These are phyloP conservation scores for Ammopiptanthus mongolicus DNA, from an alignment of 306 rosid genomes.

Conservation along the genomic window DNA sequence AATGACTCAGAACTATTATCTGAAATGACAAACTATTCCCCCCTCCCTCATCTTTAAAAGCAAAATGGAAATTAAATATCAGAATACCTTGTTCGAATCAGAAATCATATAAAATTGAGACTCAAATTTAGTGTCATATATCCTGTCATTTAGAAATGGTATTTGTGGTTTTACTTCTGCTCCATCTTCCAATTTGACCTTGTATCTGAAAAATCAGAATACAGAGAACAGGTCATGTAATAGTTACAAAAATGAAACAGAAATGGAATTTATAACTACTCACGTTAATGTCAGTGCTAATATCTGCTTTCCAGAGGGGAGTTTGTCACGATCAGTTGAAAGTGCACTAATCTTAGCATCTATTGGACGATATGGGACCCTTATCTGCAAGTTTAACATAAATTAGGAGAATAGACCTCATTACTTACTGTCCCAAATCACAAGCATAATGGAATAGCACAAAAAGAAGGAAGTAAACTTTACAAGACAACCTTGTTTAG, in stretches of 20 bases:
- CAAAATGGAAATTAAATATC: slow-evolving; percentile 17
- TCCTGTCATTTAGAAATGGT: slow-evolving; percentile 76
- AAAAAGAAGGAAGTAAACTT: slow-evolving; percentile 1
- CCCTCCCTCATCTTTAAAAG: slow-evolving; percentile 3
- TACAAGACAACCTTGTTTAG: slow-evolving; percentile 66
- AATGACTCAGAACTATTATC: slow-evolving; percentile 14
- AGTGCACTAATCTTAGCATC: slow-evolving; percentile 76
- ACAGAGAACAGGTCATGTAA: slow-evolving; percentile 13
- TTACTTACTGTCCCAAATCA: slow-evolving; percentile 1
- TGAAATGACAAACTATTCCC: neutral
- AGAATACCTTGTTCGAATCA: slow-evolving; percentile 74
- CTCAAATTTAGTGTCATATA: slow-evolving; percentile 87
- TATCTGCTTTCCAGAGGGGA: slow-evolving; percentile 90
- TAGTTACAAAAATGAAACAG: slow-evolving; percentile 15
- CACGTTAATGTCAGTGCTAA: slow-evolving; percentile 79
- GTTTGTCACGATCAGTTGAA: slow-evolving; percentile 72
- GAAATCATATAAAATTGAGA: slow-evolving; percentile 96
- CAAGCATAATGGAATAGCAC: slow-evolving; percentile 24
- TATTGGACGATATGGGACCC: slow-evolving; percentile 74
- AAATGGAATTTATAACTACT: slow-evolving; percentile 35
- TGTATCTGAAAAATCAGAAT: slow-evolving; percentile 64
- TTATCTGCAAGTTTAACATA: slow-evolving; percentile 51
- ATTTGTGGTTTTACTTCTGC: slow-evolving; percentile 84
- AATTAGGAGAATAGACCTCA: slow-evolving; percentile 1
- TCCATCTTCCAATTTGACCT: slow-evolving; percentile 88